These are phyloP conservation scores for Azolla pinnata DNA, from an alignment of 75 land plant species.

Conservation along the genomic window DNA sequence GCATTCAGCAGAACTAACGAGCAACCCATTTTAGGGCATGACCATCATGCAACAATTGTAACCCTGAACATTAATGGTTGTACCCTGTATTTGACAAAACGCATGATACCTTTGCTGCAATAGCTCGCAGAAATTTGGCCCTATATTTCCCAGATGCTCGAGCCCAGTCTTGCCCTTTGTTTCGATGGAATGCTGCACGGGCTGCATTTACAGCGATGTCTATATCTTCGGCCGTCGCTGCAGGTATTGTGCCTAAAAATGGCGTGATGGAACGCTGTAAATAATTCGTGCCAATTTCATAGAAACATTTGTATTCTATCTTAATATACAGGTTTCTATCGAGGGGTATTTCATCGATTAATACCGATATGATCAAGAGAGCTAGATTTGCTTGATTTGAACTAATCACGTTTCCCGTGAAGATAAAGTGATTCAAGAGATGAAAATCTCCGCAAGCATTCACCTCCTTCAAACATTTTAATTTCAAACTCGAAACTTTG, in stretches of 20 bases:
- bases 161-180: slow-evolving; percentile 76
- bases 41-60: too few relatives aligned
- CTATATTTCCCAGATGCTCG: slow-evolving; percentile 73
- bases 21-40: too few relatives aligned
- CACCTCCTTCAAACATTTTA: too few relatives aligned
- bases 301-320: not conserved
- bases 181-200: slow-evolving; percentile 51
- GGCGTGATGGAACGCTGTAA: not conserved
- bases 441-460: too few relatives aligned
- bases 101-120: slow-evolving; percentile 91
- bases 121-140: slow-evolving; percentile 88
- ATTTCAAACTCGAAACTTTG: too few relatives aligned
- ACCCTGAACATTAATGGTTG: too few relatives aligned
- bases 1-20: too few relatives aligned
- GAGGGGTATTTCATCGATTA: not conserved
- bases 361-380: not conserved
- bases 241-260: slow-evolving; percentile 73
- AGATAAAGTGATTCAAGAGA: too few relatives aligned
- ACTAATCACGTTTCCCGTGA: too few relatives aligned
- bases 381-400: not conserved
- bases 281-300: not conserved
- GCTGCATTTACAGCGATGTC: slow-evolving; percentile 87
- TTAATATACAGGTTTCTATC: not conserved
- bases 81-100: too few relatives aligned
- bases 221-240: slow-evolving; percentile 87